phyloP scores from a whole-genome alignment of 1,139 yeast genomes.

The Suhomyces terraborum region DNA sequence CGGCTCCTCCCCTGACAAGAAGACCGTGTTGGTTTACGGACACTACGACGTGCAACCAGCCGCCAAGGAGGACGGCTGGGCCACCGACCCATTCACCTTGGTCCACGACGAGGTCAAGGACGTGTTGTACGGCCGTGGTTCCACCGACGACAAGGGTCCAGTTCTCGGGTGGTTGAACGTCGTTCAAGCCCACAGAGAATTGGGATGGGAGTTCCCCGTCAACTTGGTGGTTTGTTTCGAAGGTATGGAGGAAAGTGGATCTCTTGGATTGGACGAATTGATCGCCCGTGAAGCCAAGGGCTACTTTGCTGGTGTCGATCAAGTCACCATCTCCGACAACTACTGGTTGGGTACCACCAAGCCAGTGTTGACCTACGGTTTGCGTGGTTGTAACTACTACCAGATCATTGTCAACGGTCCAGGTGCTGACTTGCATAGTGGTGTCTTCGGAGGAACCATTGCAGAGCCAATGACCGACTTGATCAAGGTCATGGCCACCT shows the following conservation, averaged over 20 bases:
- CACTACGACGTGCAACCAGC: constrained; percentile 99
- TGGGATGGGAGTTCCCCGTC: constrained; percentile 88
- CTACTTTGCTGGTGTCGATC: constrained; percentile 86
- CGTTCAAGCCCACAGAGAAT: constrained; percentile 83
- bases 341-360: constrained; percentile 98
- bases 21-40: constrained; percentile 89
- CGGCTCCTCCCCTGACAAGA: constrained; percentile 78
- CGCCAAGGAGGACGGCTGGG: constrained; percentile 89
- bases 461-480: constrained; percentile 98
- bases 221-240: constrained; percentile 91
- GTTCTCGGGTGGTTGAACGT: constrained; percentile 96
- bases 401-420: constrained; percentile 84
- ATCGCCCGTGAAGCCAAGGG: constrained; percentile 73
- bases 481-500: constrained; percentile 67
- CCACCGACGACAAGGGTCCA: constrained; percentile 98
- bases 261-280: constrained; percentile 83
- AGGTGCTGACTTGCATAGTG: constrained; percentile 95
- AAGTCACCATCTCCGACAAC: constrained; percentile 95
- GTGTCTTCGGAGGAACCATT: constrained; percentile 94
- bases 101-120: constrained; percentile 58
- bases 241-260: constrained; percentile 99
- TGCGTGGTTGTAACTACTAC: constrained; percentile 95
- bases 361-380: constrained; percentile 96
- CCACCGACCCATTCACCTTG: constrained; percentile 83
- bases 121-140: constrained; percentile 85